A percentile compares a stretch with the other conserved stretches of the same genome.
Conservation (phyloP, 345 rosid species). For the Balakata baccata region DNA sequence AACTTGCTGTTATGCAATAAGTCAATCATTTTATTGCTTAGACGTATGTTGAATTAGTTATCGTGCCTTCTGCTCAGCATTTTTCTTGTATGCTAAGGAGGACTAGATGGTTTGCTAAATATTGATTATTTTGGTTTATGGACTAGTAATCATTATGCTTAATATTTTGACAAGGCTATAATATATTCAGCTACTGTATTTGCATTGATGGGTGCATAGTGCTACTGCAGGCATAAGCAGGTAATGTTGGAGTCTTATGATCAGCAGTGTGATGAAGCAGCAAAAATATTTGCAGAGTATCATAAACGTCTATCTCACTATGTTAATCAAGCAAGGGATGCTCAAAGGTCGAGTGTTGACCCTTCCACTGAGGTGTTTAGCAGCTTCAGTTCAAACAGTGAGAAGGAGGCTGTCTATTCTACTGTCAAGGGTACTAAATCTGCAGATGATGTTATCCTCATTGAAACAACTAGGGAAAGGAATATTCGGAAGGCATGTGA, state of each 20-base stretch:
- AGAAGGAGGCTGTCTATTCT: slow-evolving; percentile 82
- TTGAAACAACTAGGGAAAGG: slow-evolving; percentile 73
- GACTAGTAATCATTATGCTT: not conserved
- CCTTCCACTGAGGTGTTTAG: slow-evolving; percentile 50
- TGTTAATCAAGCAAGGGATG: slow-evolving; percentile 85
- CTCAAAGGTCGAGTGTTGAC: slow-evolving; percentile 57
- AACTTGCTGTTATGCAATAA: too few relatives aligned
- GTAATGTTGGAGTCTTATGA: slow-evolving; percentile 82
- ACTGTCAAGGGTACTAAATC: slow-evolving; percentile 79
- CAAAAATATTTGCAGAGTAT: slow-evolving; percentile 83
- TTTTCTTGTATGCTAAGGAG: not conserved
- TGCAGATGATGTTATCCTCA: slow-evolving; percentile 75
- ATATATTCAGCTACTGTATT: not conserved
- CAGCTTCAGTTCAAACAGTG: slow-evolving; percentile 44
- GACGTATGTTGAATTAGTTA: not conserved
- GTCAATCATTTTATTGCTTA: not conserved
- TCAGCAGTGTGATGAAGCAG: slow-evolving; percentile 91
- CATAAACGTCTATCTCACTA: slow-evolving; percentile 68
- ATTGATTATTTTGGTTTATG: not conserved
- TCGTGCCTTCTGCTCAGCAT: not conserved
- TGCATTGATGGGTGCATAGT: slow-evolving; percentile 5
- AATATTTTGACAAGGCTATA: not conserved
- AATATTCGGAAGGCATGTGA: slow-evolving; percentile 86
- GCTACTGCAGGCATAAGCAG: slow-evolving; percentile 69
- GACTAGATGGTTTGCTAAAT: not conserved